Base-by-base conservation (phyloP, 495 filamentous ascomycete species). In the Xylaria grammica region DNA sequence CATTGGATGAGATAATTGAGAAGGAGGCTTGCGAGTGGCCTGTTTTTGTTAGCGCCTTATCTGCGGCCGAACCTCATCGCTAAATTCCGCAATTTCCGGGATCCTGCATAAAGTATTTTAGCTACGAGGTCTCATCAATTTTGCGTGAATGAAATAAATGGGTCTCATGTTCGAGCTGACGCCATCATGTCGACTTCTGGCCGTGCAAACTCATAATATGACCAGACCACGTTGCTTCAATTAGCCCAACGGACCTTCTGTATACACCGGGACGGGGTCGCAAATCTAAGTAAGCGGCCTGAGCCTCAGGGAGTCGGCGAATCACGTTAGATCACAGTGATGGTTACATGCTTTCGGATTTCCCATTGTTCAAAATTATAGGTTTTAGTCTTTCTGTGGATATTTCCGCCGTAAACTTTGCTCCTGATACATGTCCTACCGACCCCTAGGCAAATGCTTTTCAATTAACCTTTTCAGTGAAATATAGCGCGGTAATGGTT, bases 341-440 rank as follows among this genome's bases (percentile, higher is more conserved):
- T 3, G 29, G n/a, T 17, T 32, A 27, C 17, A 13, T 30, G 11
- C 13, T 36, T 24, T 29, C 29, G 15, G 17, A 30, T 17, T 45
- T 30, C 40, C 15, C 30, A n/a, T 62, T 32, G 2, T 56, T 46
- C 22, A 44, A 29, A 40, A 42, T 46, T 46, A 60, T 38, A 29
- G 34, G 15, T 45, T 53, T 61, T 58, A 38, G 30, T 17, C 5
- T 52, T 60, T 45, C 45, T 44, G 55, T 26, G 19, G 36, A 53
- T 61, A 27, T 46, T 60, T 42, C 40, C 22, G 44, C 30, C n/a
- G 20, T 65, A 50, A 26, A 38, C 40, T 58, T 10, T 52, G 48
- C 27, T 48, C 22, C 26, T 60, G 40, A 51, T 48, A 48, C 55
- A 60, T 48, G 20, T 19, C 36, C 34, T 45, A 53, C 44, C 22